Evolutionary conservation across 306 rosid species (phyloP).

Genomic region (Inga oerstediana): DNA sequence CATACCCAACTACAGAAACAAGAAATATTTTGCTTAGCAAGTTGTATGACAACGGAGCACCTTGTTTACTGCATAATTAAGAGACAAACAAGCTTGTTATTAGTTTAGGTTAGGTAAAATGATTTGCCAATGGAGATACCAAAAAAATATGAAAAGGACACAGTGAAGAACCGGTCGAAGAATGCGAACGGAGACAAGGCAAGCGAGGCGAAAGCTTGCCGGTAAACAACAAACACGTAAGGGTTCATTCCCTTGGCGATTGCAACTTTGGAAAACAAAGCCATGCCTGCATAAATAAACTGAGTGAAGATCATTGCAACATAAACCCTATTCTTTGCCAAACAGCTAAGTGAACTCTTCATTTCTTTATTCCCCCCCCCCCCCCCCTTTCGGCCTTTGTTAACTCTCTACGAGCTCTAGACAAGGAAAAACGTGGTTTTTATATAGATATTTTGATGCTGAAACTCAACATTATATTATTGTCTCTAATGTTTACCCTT

Average conservation of each 20-base stretch:
- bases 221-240: constrained; percentile 81
- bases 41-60: too few relatives aligned
- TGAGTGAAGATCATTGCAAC: constrained; percentile 76
- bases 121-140: too few relatives aligned
- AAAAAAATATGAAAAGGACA: too few relatives aligned
- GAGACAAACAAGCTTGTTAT: too few relatives aligned
- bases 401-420: constrained; percentile 6
- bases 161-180: constrained; percentile 64
- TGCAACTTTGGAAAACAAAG: constrained; percentile 89
- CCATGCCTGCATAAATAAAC: constrained; percentile 85
- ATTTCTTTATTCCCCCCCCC: background rate
- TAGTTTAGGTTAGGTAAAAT: too few relatives aligned
- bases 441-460: constrained; percentile 37
- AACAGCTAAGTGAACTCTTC: constrained; percentile 41
- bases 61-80: too few relatives aligned
- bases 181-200: constrained; percentile 77
- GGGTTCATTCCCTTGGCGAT: constrained; percentile 89
- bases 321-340: constrained; percentile 55
- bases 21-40: too few relatives aligned
- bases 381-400: background rate
- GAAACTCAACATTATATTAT: constrained; percentile 9
- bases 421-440: constrained; percentile 17
- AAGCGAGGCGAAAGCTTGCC: constrained; percentile 82
- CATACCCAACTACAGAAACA: too few relatives aligned
- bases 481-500: constrained; percentile 27